Percentiles rank a stretch among this genome's conserved stretches.
Evolutionary conservation across 306 rosid genomes (phyloP).

Genomic region (Crotalaria pallida): DNA sequence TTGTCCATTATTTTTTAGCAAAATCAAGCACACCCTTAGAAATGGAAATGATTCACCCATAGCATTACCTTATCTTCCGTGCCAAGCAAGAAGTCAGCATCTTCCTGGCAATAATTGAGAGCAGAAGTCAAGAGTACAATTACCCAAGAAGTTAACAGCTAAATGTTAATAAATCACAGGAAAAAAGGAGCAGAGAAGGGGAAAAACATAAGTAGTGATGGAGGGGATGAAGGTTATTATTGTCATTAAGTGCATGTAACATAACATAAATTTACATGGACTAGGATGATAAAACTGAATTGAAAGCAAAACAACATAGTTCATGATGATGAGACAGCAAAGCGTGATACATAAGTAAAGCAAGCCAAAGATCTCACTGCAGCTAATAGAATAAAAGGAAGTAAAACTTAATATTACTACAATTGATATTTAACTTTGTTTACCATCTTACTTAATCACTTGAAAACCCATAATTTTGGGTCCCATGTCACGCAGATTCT

Average conservation of each 20-base stretch:
- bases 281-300: background rate
- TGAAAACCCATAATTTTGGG: background rate
- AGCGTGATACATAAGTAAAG: background rate
- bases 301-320: background rate
- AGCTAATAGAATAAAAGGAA: background rate
- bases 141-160: background rate
- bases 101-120: slow-evolving; percentile 58
- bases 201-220: background rate
- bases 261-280: background rate
- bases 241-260: background rate
- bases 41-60: too few species aligned
- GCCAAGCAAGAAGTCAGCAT: slow-evolving; percentile 72
- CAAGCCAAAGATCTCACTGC: background rate
- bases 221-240: background rate
- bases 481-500: background rate
- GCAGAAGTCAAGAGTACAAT: slow-evolving; percentile 28
- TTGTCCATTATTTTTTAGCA: too few species aligned
- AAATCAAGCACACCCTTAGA: too few species aligned
- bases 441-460: background rate
- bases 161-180: background rate
- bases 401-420: background rate
- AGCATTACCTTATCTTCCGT: slow-evolving; percentile 72
- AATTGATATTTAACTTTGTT: background rate
- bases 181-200: background rate
- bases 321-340: background rate